Evolutionary conservation across 306 rosid genomes (phyloP).

Genomic region (Cucurbita maxima): DNA sequence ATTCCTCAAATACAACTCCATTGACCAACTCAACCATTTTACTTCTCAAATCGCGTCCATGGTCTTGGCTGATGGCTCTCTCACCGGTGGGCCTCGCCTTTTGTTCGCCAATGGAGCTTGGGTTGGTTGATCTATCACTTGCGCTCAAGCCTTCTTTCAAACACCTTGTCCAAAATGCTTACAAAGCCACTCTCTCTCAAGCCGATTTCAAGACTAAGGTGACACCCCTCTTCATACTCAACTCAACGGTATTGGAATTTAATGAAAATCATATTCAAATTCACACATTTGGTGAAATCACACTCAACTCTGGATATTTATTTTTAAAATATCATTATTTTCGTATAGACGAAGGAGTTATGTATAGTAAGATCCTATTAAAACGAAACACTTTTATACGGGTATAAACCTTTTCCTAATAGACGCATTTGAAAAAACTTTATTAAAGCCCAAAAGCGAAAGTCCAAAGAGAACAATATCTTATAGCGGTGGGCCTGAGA

Average conservation of each 20-base stretch:
- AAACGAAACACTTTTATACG: too few species aligned
- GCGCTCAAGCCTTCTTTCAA: conserved; percentile 52
- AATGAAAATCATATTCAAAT: background rate
- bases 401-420: too few species aligned
- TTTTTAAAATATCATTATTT: too few species aligned
- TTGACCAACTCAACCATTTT: conserved; percentile 39
- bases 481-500: too few species aligned
- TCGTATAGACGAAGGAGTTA: too few species aligned
- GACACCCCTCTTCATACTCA: background rate
- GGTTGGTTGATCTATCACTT: conserved; percentile 49
- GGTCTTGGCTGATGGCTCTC: conserved; percentile 41
- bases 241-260: background rate
- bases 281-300: too few species aligned
- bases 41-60: conserved; percentile 41
- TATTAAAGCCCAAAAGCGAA: too few species aligned
- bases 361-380: too few species aligned
- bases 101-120: conserved; percentile 49
- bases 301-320: background rate
- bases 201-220: conserved; percentile 61
- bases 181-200: conserved; percentile 36
- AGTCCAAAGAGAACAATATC: too few species aligned
- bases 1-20: conserved; percentile 55
- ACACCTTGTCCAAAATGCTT: conserved; percentile 28
- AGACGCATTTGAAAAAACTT: too few species aligned
- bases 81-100: conserved; percentile 60